Percentiles rank a stretch among this genome's conserved stretches.
These are phyloP conservation scores for Pleurostoma richardsiae DNA, from an alignment of 2,329 filamentous ascomycete species.

Conservation along the genomic window DNA sequence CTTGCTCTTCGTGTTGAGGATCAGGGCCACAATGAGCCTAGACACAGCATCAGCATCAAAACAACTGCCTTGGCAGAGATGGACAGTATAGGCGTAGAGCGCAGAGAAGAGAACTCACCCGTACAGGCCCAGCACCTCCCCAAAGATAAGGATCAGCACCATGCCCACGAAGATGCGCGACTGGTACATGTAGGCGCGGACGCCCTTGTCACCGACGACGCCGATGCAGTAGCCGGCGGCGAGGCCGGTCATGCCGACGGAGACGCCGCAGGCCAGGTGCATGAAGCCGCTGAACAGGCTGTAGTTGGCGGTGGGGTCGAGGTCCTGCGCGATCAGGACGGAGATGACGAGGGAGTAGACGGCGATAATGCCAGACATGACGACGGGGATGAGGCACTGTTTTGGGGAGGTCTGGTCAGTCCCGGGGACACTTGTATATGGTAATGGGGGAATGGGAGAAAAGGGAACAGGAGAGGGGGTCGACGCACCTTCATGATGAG, in stretches of 20 bases:
- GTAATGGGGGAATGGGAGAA: too few species aligned
- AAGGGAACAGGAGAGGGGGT: constrained; percentile 5
- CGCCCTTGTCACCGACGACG: constrained; percentile 88
- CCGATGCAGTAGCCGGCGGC: constrained; percentile 96
- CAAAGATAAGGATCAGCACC: constrained; percentile 98
- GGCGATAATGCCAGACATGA: constrained; percentile 99
- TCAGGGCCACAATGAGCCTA: constrained; percentile 87
- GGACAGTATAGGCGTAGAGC: too few species aligned
- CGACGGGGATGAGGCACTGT: constrained; percentile 77
- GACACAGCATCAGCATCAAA: constrained; percentile 12
- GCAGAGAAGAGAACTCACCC: constrained; percentile 55
- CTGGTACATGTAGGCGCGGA: constrained; percentile 93
- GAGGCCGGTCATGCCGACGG: constrained; percentile 86
- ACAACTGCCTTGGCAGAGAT: constrained; percentile 1
- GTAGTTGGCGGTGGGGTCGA: constrained; percentile 67
- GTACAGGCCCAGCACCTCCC: constrained; percentile 93
- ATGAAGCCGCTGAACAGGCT: constrained; percentile 90
- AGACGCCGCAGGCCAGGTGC: constrained; percentile 86
- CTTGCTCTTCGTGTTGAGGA: constrained; percentile 83
- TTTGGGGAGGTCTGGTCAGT: neutral
- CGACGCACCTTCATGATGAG: constrained; percentile 79
- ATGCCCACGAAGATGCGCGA: constrained; percentile 96
- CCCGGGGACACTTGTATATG: too few species aligned
- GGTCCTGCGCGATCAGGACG: constrained; percentile 89
- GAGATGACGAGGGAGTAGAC: constrained; percentile 97